phyloP scores from a whole-genome alignment of 2,329 filamentous ascomycete species.

The Cladosporium sp. region DNA sequence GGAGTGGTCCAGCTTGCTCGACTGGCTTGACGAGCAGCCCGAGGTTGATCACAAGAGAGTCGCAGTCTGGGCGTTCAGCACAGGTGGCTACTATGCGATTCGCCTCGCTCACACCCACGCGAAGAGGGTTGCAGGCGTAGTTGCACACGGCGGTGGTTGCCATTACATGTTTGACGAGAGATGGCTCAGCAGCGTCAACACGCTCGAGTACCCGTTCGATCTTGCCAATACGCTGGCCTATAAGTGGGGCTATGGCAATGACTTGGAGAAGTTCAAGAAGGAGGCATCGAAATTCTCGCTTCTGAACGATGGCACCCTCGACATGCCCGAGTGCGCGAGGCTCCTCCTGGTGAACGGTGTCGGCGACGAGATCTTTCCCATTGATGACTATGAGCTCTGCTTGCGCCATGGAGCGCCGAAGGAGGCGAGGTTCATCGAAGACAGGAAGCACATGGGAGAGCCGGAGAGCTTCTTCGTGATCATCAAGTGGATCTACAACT shows the following conservation, averaged over 20 bases:
- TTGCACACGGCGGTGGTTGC: constrained; percentile 50
- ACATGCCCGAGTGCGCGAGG: constrained; percentile 42
- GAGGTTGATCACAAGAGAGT: constrained; percentile 44
- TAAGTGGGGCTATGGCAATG: constrained; percentile 41
- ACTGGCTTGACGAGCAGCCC: constrained; percentile 46
- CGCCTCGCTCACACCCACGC: constrained; percentile 53
- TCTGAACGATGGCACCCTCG: constrained; percentile 49
- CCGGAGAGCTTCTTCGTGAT: constrained; percentile 45
- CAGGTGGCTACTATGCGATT: constrained; percentile 54
- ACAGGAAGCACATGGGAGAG: constrained; percentile 47
- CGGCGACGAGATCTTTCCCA: constrained; percentile 56
- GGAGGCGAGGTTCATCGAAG: constrained; percentile 42
- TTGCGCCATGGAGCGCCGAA: constrained; percentile 49
- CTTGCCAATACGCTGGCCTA: constrained; percentile 45
- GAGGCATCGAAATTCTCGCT: constrained; percentile 50
- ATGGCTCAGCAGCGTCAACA: constrained; percentile 51
- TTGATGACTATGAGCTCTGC: constrained; percentile 54
- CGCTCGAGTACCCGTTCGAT: constrained; percentile 56
- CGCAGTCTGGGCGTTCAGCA: constrained; percentile 52
- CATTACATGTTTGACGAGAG: constrained; percentile 52
- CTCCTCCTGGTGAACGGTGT: constrained; percentile 53
- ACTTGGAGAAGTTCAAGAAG: constrained; percentile 41
- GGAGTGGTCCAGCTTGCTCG: constrained; percentile 48
- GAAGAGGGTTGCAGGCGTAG: constrained; percentile 44
- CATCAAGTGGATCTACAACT: constrained; percentile 42